Base-by-base conservation (phyloP, 306 rosid genomes). In the Malus fusca region DNA sequence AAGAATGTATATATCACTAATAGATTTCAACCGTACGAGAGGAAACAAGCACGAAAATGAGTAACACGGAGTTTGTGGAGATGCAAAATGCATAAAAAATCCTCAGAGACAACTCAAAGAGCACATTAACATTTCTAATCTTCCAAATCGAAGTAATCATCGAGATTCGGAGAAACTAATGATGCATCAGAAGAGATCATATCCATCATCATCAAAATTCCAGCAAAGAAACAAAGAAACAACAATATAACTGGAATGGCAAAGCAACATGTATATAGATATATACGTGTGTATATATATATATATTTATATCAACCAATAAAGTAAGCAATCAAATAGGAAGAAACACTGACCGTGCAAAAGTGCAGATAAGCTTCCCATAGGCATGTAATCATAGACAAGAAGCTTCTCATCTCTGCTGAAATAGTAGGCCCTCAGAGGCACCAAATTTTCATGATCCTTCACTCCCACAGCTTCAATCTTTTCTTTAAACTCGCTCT, bases 291-390 rank as follows among this genome's bases (percentile, higher is more conserved):
- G 0, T 33, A 35, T 35, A 6, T 35, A 35, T 35, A 1, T 35
- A 40, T 40, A 2, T 40, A 10, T 9, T 0, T 8, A 33, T 42
- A 18, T 5, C 7, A 44, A 10, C 2, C 22, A 52, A 77, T 18
- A 31, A 48, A 18, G 42, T 5, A 53, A 4, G 22, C 22, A 66
- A 52, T 17, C 40, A 65, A 63, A 12, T n/a, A 1, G 40, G 44
- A 35, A 70, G 42, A 59, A 35, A 33, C 8, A 17, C 83, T 75
- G 46, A 83, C 89, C 89, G 25, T 86, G 89, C 74, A 86, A 51
- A 62, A 86, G 85, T 14, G 89, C 89, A 80, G 89, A 86, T 13
- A 86, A 76, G 83, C 89, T 86, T 67, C 89, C 89, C 87, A 86
- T 83, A n/a, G 89, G 70, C 89, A 86, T 83, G 89, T 83, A 86